These are phyloP conservation scores for Heritiera littoralis DNA, from an alignment of 345 rosid species.

Conservation along the genomic window DNA sequence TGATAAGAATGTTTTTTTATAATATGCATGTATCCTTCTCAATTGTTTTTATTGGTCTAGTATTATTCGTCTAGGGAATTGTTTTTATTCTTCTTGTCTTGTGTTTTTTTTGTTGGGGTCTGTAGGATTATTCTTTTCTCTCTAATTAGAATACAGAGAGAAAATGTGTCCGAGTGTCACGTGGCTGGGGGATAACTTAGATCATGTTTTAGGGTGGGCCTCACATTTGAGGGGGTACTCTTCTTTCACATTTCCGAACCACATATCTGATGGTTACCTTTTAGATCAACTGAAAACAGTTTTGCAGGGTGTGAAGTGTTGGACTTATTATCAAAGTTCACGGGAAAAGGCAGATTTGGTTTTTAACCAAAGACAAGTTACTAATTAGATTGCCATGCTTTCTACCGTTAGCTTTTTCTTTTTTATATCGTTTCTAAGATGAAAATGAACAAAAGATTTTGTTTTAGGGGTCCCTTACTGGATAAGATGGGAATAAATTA, in stretches of 20 bases:
- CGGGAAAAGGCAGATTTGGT: neutral
- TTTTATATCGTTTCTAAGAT: neutral
- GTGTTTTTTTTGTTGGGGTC: constrained; percentile 25
- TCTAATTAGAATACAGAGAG: neutral
- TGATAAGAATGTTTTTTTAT: constrained; percentile 5
- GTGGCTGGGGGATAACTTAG: constrained; percentile 28
- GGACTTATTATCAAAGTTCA: constrained; percentile 4
- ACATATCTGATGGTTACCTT: neutral
- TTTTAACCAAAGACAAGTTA: neutral
- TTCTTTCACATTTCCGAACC: constrained; percentile 11
- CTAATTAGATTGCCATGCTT: constrained; percentile 2
- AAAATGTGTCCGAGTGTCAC: constrained; percentile 29
- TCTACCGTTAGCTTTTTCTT: neutral
- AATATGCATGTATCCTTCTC: neutral
- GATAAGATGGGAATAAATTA: neutral
- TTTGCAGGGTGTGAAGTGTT: neutral
- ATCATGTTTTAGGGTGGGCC: constrained; percentile 21
- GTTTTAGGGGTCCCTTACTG: neutral
- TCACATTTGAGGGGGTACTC: too few relatives aligned
- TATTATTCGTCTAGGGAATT: constrained; percentile 26
- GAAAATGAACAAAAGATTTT: too few relatives aligned
- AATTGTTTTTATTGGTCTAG: neutral
- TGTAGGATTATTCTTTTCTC: neutral
- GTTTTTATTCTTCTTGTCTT: constrained; percentile 31
- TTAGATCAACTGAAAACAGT: constrained; percentile 21